Evolutionary conservation across 306 rosid genomes (phyloP), one percentile per base, ranked within the genome.

Genomic region (Trifolium pratense): DNA sequence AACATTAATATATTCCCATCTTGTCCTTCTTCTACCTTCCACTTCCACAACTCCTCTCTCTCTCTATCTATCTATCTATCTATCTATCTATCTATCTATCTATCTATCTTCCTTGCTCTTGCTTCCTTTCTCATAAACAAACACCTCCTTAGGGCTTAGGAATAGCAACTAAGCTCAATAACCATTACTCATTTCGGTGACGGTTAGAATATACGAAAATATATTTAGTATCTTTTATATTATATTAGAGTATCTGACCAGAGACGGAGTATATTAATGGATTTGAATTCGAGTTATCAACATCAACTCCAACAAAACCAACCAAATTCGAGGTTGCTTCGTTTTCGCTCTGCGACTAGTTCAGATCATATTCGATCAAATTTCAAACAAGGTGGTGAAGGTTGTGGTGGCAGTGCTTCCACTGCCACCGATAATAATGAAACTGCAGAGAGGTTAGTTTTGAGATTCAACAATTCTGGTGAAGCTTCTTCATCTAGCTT

Each of bases 321-420:
- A 58, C 81, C 88, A 40, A 87, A 79, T 79, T 85, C 90, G 15
- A 94, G 96, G 72, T 81, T 91, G 36, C 83, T 91, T 73, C 86
- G 96, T 6, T 88, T 84, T 75, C 92, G 96, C 55, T 89, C 97
- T 29, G 85, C 92, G 13, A 88, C 96, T 8, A 76, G 79, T 75
- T 80, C 88, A 10, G 48, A 42, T 42, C 39, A 7, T 36, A 42
- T 83, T 74, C 89, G 91, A 46, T n/a, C 81, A 2, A 82, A 83
- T 70, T 78, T 78, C 77, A 58, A 76, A 3, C 84, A 82, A 12
- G 53, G 67, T 2, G 66, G 67, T 2, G 66, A 40, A 51, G 43
- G 29, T 61, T 68, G 37, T 56, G 66, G 32, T 4, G 81, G 64
- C 37, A 4, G 48, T 42, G 15, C 2, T n/a, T n/a, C n/a, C n/a